Conservation (phyloP, 2,329 filamentous ascomycete genomes). For the Sclerotinia minor region DNA sequence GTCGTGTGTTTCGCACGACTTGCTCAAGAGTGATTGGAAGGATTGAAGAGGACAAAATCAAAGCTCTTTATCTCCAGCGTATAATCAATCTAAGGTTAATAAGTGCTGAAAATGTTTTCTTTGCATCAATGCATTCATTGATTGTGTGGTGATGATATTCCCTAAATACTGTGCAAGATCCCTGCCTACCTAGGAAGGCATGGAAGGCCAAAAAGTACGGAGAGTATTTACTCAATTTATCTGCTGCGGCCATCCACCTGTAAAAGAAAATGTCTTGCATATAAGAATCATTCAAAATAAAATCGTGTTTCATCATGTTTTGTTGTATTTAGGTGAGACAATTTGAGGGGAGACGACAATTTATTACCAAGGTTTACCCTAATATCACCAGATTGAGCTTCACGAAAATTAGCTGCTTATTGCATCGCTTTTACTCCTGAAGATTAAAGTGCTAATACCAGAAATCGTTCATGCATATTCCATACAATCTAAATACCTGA, state of each 20-base stretch:
- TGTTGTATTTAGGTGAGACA: slow-evolving; percentile 8
- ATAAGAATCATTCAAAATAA: too few relatives aligned
- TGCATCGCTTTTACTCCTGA: background rate
- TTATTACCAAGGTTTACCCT: background rate
- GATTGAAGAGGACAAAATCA: background rate
- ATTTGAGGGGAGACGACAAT: background rate
- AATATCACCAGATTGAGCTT: background rate
- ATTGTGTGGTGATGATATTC: background rate
- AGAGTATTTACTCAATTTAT: too few relatives aligned
- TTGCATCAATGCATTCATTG: background rate
- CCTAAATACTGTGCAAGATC: background rate
- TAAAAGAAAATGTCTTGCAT: slow-evolving; percentile 3
- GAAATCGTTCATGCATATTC: background rate
- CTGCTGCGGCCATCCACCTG: background rate
- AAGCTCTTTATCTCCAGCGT: too few relatives aligned
- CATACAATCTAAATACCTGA: background rate
- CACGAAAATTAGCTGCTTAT: background rate
- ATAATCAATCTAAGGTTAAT: too few relatives aligned
- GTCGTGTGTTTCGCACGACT: background rate
- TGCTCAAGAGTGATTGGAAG: background rate
- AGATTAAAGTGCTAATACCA: background rate
- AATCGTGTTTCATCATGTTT: background rate
- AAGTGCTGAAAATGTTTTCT: too few relatives aligned
- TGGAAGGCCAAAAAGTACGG: background rate
- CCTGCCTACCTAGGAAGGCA: background rate